A percentile compares a stretch with the other conserved stretches of the same genome.
phyloP scores from a whole-genome alignment of 2,329 filamentous ascomycete species.

The Beauveria medogensis region DNA sequence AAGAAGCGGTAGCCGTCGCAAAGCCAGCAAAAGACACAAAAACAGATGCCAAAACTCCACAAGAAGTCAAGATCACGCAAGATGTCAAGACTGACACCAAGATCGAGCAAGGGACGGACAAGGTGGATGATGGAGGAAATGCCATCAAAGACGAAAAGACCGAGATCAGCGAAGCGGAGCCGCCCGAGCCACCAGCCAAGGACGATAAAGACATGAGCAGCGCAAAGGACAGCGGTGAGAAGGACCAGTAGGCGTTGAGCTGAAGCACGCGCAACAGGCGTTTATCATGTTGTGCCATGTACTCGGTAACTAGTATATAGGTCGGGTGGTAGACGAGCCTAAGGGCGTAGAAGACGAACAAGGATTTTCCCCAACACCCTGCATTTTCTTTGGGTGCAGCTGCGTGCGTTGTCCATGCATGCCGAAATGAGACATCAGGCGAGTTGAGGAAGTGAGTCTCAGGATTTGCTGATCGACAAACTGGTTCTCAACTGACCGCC shows the following conservation, averaged over 20 bases:
- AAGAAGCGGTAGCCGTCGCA: conserved; percentile 12
- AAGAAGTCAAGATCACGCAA: conserved; percentile 12
- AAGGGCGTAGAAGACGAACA: neutral
- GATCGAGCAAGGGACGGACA: conserved; percentile 12
- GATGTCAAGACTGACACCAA: conserved; percentile 12
- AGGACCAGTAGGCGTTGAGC: neutral
- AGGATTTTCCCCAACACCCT: neutral
- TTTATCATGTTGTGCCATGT: neutral
- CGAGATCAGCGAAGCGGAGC: conserved; percentile 7
- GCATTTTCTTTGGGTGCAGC: neutral
- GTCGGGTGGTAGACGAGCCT: neutral
- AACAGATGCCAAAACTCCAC: conserved; percentile 14
- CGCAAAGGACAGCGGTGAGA: neutral
- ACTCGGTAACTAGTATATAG: neutral
- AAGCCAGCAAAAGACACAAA: conserved; percentile 10
- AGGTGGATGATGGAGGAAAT: conserved; percentile 1
- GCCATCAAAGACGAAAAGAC: conserved; percentile 14
- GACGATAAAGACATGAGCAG: neutral
- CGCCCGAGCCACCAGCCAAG: neutral
- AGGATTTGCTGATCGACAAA: too few relatives aligned
- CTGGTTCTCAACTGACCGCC: too few relatives aligned
- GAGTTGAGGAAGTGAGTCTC: too few relatives aligned
- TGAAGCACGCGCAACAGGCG: neutral
- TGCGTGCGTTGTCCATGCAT: neutral
- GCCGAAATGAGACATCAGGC: neutral